These are phyloP conservation scores for Candida schatavii DNA, from an alignment of 805 yeast genomes.

Conservation along the genomic window DNA sequence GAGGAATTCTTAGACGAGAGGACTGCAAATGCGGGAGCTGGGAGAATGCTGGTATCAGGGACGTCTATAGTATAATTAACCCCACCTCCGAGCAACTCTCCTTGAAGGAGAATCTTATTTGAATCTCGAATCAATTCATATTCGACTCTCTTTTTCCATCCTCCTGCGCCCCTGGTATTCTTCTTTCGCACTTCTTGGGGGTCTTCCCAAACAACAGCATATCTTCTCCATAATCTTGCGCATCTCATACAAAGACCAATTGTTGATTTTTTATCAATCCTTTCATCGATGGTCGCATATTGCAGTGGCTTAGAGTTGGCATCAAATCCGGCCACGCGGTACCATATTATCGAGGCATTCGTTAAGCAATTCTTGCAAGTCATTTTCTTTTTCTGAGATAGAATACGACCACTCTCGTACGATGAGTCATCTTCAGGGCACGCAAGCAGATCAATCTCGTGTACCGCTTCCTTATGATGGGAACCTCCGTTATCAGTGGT, in stretches of 20 bases:
- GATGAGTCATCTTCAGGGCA: slow-evolving; percentile 71
- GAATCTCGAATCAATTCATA: slow-evolving; percentile 65
- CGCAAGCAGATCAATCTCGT: slow-evolving; percentile 46
- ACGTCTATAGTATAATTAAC: slow-evolving; percentile 16
- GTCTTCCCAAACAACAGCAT: slow-evolving; percentile 83
- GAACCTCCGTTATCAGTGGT: no score
- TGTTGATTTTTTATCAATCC: slow-evolving; percentile 24
- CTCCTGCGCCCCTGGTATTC: slow-evolving; percentile 41
- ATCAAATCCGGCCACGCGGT: slow-evolving; percentile 60
- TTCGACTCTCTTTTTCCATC: slow-evolving; percentile 64
- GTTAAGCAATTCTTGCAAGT: slow-evolving; percentile 74
- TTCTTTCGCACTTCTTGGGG: slow-evolving; percentile 65
- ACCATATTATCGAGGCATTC: slow-evolving; percentile 59
- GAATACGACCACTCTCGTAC: slow-evolving; percentile 55
- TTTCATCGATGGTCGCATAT: slow-evolving; percentile 9
- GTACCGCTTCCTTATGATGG: slow-evolving; percentile 1
- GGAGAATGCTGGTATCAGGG: background rate
- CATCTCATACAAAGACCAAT: slow-evolving; percentile 80
- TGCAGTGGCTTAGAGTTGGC: slow-evolving; percentile 31
- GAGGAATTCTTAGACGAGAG: background rate
- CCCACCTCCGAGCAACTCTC: slow-evolving; percentile 31
- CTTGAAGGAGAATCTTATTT: slow-evolving; percentile 48
- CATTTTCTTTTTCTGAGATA: slow-evolving; percentile 38
- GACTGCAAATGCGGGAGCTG: background rate
- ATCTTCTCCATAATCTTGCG: slow-evolving; percentile 87